These are phyloP conservation scores for Lizonia empirigonia DNA, from an alignment of 2,329 filamentous ascomycete species.

Conservation along the genomic window DNA sequence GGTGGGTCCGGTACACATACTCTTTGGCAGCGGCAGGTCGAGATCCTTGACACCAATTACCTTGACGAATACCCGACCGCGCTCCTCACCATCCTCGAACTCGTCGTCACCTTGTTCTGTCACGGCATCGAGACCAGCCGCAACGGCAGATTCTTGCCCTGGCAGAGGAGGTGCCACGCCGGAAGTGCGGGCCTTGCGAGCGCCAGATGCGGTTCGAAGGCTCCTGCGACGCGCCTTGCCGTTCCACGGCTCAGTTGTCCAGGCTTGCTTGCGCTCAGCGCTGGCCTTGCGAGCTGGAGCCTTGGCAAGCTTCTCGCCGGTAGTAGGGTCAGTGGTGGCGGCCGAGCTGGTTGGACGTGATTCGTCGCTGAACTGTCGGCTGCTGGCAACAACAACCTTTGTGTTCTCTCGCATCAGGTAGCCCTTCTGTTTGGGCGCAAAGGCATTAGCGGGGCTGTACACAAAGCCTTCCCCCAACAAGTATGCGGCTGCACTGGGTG, in stretches of 20 bases:
- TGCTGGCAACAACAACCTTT: conserved; percentile 91
- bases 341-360: conserved; percentile 60
- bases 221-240: conserved; percentile 73
- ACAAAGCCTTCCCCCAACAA: conserved; percentile 41
- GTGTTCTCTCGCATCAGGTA: conserved; percentile 99
- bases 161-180: conserved; percentile 82
- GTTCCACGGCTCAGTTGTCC: conserved; percentile 98
- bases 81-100: conserved; percentile 79
- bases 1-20: conserved; percentile 59
- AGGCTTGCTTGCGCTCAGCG: conserved; percentile 72
- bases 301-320: conserved; percentile 54
- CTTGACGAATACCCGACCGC: conserved; percentile 94
- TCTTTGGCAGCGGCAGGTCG: conserved; percentile 86
- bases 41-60: conserved; percentile 98
- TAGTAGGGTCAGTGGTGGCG: conserved; percentile 18
- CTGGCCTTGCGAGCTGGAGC: conserved; percentile 79
- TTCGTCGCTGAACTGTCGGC: conserved; percentile 63
- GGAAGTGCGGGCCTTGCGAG: conserved; percentile 61
- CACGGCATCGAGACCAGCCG: conserved; percentile 65
- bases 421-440: conserved; percentile 77
- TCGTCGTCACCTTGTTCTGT: conserved; percentile 71
- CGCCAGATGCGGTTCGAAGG: conserved; percentile 62
- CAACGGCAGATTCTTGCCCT: conserved; percentile 81
- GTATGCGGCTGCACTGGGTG: conserved; percentile 27
- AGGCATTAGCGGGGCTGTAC: conserved; percentile 51